Base-by-base conservation (phyloP, 2,329 filamentous ascomycete genomes). In the Fusarium nematophilum region DNA sequence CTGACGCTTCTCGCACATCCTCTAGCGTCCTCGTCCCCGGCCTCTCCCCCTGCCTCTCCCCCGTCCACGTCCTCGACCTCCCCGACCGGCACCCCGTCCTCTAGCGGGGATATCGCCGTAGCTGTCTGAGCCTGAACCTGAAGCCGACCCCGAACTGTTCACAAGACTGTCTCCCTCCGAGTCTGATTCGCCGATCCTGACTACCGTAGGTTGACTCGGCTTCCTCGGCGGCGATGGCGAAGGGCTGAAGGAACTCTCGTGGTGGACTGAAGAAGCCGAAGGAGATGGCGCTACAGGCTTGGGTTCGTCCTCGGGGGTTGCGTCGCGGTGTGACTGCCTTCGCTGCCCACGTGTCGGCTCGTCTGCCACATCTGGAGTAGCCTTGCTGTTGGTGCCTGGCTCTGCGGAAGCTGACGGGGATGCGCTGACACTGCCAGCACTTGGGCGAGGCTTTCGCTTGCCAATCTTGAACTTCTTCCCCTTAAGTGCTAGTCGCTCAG, bases 401-500 rank as follows among this genome's bases (percentile, higher is more conserved):
- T 43, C 44, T 25, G 57, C 46, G 9, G 53, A 46, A 7, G 7
- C 34, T 29, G 55, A 51, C 7, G 54, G 33, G 10, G 53, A 42
- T 7, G 49, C 40, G 26, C 44, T 44, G 30, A 49, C 49, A 31
- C 36, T 49, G 7, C 45, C 37, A n/a, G 53, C 42, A 7, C 26
- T 30, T 10, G 26, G 40, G 11, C 34, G 57, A 6, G 62, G 47
- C 53, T 70, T 78, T 11, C 75, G 73, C 50, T 72, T 72, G 17
- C 75, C 73, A 37, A 86, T 85, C 70, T 79, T 84, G 60, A 86
- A 79, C 46, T 78, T 81, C 69, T 79, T 85, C 9, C 83, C 84
- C 45, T 74, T 77, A 3, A 84, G 73, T 27, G 79, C 82, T 77
- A 85, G 81, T n/a, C 83, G 78, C 63, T 86, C 84, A 30, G 79